Base-by-base conservation (phyloP, 2,329 filamentous ascomycete genomes). In the Cytospora schulzeri region DNA sequence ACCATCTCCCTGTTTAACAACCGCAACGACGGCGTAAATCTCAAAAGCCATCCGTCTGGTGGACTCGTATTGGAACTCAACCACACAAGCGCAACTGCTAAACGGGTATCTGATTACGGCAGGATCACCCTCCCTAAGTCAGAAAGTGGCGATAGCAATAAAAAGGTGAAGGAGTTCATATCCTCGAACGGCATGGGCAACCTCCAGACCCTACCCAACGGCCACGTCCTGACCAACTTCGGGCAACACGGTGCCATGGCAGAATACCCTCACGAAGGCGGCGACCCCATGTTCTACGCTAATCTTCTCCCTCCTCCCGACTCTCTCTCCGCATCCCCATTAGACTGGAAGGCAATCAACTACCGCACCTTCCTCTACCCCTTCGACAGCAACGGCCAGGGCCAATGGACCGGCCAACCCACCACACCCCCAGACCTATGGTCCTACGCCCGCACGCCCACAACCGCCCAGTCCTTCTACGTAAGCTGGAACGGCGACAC, bases 1-100 rank as follows among this genome's bases (percentile, higher is more conserved):
- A 55, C 48, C 19, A 38, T 61, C 3, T 82, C 81, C 6, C 75
- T 87, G 58, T 86, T 81, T 68, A 82, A 85, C 68, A 86, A 87
- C 71, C 78, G 75, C 3, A 55, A 60, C 41, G 50, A 31, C 38
- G 72, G 75, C 12, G 19, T 22, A 3, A 24, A 19, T 6, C 35
- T 63, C 14, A 54, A 61, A n/a, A 60, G 58, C 12, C 53, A 60
- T 51, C 65, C 66, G 0, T 68, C 68, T 5, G 45, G 54, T 35
- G 68, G 62, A 2, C 38, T 67, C 7, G 59, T 69, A 9, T 9
- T 70, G 29, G 59, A 65, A 56, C 68, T 70, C 4, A 66, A 70
- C 45, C 64, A 66, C 38, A 62, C 48, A 3, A 50, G 29, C 50
- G 56, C 62, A 28, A 63, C 61, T 4, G 68, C 68, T 3, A 64